Evolutionary conservation across 768 basidiomycete genomes (phyloP), one percentile per base, ranked within the genome.

Genomic region (Auricularia cornea): DNA sequence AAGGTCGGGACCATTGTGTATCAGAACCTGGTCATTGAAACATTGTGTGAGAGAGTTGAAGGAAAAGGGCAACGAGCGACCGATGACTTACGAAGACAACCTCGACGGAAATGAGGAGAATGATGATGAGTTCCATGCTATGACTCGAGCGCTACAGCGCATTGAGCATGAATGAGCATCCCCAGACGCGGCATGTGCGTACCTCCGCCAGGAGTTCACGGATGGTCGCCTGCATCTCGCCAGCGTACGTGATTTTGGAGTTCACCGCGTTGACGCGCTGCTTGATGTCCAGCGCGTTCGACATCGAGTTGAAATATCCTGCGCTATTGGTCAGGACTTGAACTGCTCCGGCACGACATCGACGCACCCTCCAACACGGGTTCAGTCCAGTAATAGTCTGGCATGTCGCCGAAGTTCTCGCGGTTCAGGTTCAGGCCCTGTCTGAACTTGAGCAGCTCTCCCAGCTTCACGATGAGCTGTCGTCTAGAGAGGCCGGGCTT

Each of bases 91-190:
- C 94, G 59, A 97, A 89, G 68, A 93, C 79, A n/a, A 94, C 93
- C 73, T 96, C 94, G 12, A 97, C 92, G 0, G 94, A 92, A 70
- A 98, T 97, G 59, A 98, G 87, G 1, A 84, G 81, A 67, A 98
- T 98, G 72, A 98, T 98, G 66, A 98, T 90, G 3, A 96, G 79
- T 75, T 98, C 96, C 90, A 98, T 94, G 2, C 90, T 86, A 70
- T 97, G 92, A 2, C 82, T 84, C 3, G 90, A 92, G 3, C 92
- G 91, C 91, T 96, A 64, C 26, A 59, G 33, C 38, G 67, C 61
- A 59, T 67, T 29, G 65, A 60, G 31, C 54, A 59, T 23, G 59
- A 60, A 35, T 38, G 35, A 38, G 35, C 35, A 26, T n/a, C n/a
- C n/a, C n/a, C n/a, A 48, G 31, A 60, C 62, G 29, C 1, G 16